phyloP scores from a whole-genome alignment of 495 filamentous ascomycete genomes.

The Clohesyomyces aquaticus region DNA sequence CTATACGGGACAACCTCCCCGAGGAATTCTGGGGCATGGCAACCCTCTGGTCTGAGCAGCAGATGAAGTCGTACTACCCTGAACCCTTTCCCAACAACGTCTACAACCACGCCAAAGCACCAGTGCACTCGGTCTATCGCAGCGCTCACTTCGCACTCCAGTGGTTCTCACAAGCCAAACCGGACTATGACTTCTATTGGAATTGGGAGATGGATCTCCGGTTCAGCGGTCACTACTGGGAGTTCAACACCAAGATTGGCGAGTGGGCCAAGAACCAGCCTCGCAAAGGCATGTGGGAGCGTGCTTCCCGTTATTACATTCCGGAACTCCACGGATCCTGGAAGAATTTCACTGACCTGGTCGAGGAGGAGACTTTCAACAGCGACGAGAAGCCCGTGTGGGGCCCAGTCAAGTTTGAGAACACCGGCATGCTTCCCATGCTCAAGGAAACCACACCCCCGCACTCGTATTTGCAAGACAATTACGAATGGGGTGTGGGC shows the following conservation, averaged over 20 bases:
- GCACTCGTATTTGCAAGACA: constrained; percentile 49
- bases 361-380: constrained; percentile 48
- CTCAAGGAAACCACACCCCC: constrained; percentile 55
- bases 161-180: constrained; percentile 60
- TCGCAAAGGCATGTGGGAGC: constrained; percentile 57
- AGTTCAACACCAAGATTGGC: constrained; percentile 54
- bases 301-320: constrained; percentile 53
- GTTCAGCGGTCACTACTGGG: constrained; percentile 60
- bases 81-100: constrained; percentile 50
- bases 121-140: constrained; percentile 49
- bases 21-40: constrained; percentile 60
- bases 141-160: constrained; percentile 54
- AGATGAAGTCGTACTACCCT: constrained; percentile 53
- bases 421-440: constrained; percentile 42
- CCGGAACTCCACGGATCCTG: constrained; percentile 52
- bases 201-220: constrained; percentile 66
- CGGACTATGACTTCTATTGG: constrained; percentile 65
- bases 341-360: constrained; percentile 51
- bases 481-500: constrained; percentile 63
- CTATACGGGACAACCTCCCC: constrained; percentile 56
- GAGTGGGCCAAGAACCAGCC: constrained; percentile 59
- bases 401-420: constrained; percentile 48
- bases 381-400: constrained; percentile 51
- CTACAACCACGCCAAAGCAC: constrained; percentile 44
- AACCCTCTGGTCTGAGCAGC: constrained; percentile 59